These are phyloP conservation scores for Paecilomyces fulvus DNA, from an alignment of 2,329 filamentous ascomycete species.

Conservation along the genomic window DNA sequence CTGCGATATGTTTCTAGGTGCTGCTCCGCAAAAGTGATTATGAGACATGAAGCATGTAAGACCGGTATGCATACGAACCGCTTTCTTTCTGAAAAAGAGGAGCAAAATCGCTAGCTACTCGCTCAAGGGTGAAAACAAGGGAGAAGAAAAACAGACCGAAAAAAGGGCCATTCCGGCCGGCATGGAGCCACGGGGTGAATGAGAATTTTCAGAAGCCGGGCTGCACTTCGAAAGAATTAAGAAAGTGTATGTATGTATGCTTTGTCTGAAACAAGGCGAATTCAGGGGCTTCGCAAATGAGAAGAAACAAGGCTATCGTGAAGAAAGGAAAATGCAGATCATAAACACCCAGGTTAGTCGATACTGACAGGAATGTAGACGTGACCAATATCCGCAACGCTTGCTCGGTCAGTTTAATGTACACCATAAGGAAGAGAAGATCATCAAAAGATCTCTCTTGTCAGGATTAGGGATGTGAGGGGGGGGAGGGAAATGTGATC, in stretches of 20 bases:
- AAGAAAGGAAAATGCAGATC: neutral
- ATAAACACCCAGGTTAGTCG: neutral
- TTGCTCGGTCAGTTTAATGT: constrained; percentile 3
- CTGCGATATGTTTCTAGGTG: neutral
- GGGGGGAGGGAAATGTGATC: neutral
- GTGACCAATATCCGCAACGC: neutral
- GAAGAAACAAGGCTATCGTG: neutral
- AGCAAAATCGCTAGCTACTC: neutral
- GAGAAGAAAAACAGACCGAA: neutral
- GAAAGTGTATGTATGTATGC: neutral
- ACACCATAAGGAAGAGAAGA: constrained; percentile 9
- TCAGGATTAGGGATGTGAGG: neutral
- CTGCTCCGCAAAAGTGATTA: neutral
- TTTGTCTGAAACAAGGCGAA: neutral
- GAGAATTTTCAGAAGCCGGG: neutral
- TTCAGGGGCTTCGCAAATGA: neutral
- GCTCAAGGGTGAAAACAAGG: neutral
- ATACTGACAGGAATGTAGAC: neutral
- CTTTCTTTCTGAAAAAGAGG: neutral
- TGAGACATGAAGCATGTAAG: neutral
- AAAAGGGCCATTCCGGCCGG: neutral
- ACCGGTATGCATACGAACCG: neutral
- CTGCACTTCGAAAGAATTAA: neutral
- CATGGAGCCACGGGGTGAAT: neutral
- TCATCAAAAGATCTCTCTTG: constrained; percentile 3